Evolutionary conservation across 768 basidiomycete species (phyloP).

Genomic region (Botryobasidium botryosum): DNA sequence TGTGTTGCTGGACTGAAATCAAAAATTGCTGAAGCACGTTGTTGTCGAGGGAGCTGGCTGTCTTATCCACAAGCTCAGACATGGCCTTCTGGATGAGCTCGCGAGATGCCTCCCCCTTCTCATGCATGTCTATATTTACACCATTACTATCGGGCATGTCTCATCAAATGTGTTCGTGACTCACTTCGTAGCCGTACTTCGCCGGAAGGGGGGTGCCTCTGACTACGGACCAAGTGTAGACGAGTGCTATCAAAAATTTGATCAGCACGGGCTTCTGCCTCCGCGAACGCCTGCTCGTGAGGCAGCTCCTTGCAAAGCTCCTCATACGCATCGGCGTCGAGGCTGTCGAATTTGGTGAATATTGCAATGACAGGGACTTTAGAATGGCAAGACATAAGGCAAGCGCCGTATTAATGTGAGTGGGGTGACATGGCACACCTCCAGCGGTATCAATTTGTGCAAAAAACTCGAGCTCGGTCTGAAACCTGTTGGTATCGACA

Average conservation of each 20-base stretch:
- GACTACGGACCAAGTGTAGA: too few relatives aligned
- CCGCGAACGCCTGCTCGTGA: neutral
- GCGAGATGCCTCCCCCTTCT: neutral
- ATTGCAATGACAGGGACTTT: too few relatives aligned
- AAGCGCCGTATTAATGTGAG: too few relatives aligned
- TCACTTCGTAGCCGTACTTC: neutral
- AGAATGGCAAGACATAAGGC: neutral
- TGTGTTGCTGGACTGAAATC: neutral
- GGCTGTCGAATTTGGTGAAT: too few relatives aligned
- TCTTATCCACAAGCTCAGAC: neutral
- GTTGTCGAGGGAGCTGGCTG: neutral
- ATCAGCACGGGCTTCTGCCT: neutral
- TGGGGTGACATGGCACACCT: too few relatives aligned
- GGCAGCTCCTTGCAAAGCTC: neutral
- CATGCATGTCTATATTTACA: neutral
- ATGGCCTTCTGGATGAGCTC: too few relatives aligned
- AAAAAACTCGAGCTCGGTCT: too few relatives aligned
- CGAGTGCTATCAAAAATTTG: neutral
- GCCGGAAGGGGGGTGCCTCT: neutral
- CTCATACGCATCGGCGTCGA: neutral
- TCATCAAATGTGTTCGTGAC: neutral
- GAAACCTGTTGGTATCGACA: too few relatives aligned
- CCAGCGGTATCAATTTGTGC: too few relatives aligned
- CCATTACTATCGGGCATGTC: neutral
- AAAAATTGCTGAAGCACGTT: neutral